Percentiles rank a stretch among this genome's conserved stretches.
phyloP scores from a whole-genome alignment of 1,284 basidiomycete genomes.

The Inonotus hispidus region DNA sequence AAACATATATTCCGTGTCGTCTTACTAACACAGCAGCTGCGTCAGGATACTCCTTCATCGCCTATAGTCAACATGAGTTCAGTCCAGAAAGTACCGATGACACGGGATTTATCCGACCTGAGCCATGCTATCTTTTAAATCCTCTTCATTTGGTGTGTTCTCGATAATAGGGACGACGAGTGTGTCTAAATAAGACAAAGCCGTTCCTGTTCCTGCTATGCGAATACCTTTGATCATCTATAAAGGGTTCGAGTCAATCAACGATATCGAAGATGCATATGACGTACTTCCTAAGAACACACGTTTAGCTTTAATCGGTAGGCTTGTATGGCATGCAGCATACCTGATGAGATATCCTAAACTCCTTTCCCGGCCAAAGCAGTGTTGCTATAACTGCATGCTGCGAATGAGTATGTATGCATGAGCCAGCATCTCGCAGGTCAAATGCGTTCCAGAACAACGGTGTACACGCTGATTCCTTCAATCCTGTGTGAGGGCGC shows the following conservation, averaged over 20 bases:
- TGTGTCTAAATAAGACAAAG: constrained; percentile 78
- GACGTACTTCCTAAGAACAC: constrained; percentile 33
- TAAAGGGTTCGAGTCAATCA: background rate
- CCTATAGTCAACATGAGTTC: constrained; percentile 29
- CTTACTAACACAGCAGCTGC: constrained; percentile 77
- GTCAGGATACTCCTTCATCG: constrained; percentile 74
- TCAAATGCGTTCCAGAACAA: constrained; percentile 91
- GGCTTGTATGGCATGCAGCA: constrained; percentile 15
- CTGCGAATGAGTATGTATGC: constrained; percentile 86
- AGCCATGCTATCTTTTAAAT: constrained; percentile 81
- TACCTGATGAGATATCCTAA: constrained; percentile 77
- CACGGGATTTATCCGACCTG: constrained; percentile 30
- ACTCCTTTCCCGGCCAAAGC: constrained; percentile 62
- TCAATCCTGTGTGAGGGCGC: constrained; percentile 60
- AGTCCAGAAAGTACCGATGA: background rate
- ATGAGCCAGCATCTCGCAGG: constrained; percentile 68
- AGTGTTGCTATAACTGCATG: constrained; percentile 83
- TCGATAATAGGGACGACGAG: constrained; percentile 84
- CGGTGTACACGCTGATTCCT: constrained; percentile 80
- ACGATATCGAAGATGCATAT: background rate
- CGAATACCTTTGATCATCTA: constrained; percentile 88
- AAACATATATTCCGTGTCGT: constrained; percentile 79
- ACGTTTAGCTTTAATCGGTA: background rate
- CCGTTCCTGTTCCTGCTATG: constrained; percentile 63
- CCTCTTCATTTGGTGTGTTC: constrained; percentile 84